phyloP scores from a whole-genome alignment of 1,284 basidiomycete genomes.

The Coniferiporia weirii region DNA sequence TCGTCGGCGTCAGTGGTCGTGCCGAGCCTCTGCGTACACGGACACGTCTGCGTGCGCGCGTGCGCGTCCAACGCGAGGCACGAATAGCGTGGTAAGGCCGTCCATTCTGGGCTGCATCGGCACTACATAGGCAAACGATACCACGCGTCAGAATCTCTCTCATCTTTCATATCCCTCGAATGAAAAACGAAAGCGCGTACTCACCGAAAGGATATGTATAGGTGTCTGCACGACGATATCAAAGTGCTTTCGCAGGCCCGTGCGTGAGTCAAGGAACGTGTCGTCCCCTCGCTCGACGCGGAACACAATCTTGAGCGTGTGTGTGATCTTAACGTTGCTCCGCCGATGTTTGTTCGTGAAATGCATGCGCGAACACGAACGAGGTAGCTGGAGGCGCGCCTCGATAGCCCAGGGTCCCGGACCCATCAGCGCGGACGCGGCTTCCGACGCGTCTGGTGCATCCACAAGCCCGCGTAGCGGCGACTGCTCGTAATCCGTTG shows the following conservation, averaged over 20 bases:
- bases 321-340: constrained; percentile 76
- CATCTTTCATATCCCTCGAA: not conserved
- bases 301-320: constrained; percentile 80
- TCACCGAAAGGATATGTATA: constrained; percentile 73
- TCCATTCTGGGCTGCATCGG: constrained; percentile 75
- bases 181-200: constrained; percentile 25
- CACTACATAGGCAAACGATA: constrained; percentile 42
- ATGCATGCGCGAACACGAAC: constrained; percentile 53
- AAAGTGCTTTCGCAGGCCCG: constrained; percentile 72
- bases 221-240: constrained; percentile 90
- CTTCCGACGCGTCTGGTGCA: constrained; percentile 40
- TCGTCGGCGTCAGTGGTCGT: not conserved
- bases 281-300: constrained; percentile 82
- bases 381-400: constrained; percentile 51
- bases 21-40: constrained; percentile 31
- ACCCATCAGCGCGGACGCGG: constrained; percentile 61
- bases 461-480: constrained; percentile 43
- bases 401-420: constrained; percentile 71
- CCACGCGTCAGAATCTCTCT: not conserved
- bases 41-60: constrained; percentile 36
- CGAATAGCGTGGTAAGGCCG: constrained; percentile 67
- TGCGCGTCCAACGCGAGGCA: constrained; percentile 35
- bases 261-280: constrained; percentile 56
- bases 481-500: constrained; percentile 52
- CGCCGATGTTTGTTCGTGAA: constrained; percentile 82